phyloP scores from a whole-genome alignment of 1,284 basidiomycete genomes.

The Ganoderma resinaceum region DNA sequence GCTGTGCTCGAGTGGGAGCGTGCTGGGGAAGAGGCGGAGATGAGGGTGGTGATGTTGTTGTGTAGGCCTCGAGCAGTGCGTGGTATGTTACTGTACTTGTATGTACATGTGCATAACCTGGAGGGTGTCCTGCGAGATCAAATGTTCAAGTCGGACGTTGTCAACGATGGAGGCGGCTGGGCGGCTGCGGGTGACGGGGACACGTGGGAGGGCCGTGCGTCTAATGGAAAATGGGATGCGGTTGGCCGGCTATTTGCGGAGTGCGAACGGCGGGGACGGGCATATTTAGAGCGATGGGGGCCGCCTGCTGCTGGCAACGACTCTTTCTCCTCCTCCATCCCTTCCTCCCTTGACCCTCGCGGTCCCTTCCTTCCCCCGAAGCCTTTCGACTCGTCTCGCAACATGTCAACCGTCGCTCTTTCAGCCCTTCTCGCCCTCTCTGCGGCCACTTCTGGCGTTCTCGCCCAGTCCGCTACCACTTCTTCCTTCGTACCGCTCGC shows the following conservation, averaged over 20 bases:
- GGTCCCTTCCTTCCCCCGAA: conserved; percentile 21
- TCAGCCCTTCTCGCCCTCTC: conserved; percentile 48
- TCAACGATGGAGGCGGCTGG: background rate
- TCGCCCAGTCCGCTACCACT: conserved; percentile 43
- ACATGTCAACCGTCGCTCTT: conserved; percentile 54
- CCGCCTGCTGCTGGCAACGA: conserved; percentile 12
- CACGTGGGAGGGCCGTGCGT: conserved; percentile 42
- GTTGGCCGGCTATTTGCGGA: conserved; percentile 28
- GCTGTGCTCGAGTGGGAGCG: conserved; percentile 46
- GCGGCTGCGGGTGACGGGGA: background rate
- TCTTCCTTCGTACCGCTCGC: conserved; percentile 53
- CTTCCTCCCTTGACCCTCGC: conserved; percentile 21
- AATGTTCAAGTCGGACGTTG: background rate
- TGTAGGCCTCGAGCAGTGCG: background rate
- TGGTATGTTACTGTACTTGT: background rate
- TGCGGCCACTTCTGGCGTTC: conserved; percentile 41
- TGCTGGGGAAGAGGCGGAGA: conserved; percentile 23
- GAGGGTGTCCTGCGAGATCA: background rate
- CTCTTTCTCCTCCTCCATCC: conserved; percentile 25
- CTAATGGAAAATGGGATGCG: conserved; percentile 5
- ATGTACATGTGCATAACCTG: background rate
- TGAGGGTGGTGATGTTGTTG: conserved; percentile 1
- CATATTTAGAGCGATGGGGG: conserved; percentile 18
- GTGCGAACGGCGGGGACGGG: conserved; percentile 22
- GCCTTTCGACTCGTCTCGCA: conserved; percentile 12